These are phyloP conservation scores for Colletotrichum graminicola DNA, from an alignment of 2,329 filamentous ascomycete species.

Conservation along the genomic window DNA sequence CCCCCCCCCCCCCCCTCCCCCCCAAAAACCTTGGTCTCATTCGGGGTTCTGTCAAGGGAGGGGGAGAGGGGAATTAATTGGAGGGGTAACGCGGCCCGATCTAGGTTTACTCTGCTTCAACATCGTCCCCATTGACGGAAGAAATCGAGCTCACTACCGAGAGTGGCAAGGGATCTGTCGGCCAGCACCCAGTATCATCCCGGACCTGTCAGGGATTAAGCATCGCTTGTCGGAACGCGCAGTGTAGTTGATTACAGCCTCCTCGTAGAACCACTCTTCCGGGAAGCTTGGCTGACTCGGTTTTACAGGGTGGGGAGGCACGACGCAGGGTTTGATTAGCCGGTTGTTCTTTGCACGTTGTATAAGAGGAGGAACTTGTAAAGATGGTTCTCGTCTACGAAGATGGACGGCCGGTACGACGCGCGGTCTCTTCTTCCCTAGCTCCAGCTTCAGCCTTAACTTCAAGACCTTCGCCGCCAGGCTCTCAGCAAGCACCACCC, in stretches of 20 bases:
- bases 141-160: slow-evolving; percentile 18
- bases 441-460: not conserved
- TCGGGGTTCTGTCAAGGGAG: not conserved
- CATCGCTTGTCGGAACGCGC: not conserved
- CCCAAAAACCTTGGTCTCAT: not conserved
- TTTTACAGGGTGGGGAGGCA: not conserved
- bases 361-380: slow-evolving; percentile 11
- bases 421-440: not conserved
- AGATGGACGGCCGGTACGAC: slow-evolving; percentile 9
- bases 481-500: not conserved
- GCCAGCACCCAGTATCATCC: slow-evolving; percentile 25
- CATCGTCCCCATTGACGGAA: slow-evolving; percentile 36
- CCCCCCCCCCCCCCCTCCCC: too few species aligned
- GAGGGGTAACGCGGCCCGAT: not conserved
- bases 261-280: not conserved
- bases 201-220: slow-evolving; percentile 22
- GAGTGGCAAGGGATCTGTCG: not conserved
- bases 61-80: not conserved
- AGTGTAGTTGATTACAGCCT: not conserved
- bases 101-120: not conserved
- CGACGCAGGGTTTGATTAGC: not conserved
- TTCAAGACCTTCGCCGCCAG: not conserved
- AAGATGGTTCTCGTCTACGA: not conserved
- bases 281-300: slow-evolving; percentile 5
- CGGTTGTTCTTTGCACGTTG: not conserved